These are phyloP conservation scores for Sclerotinia glacialis DNA, from an alignment of 2,329 filamentous ascomycete species.

Conservation along the genomic window DNA sequence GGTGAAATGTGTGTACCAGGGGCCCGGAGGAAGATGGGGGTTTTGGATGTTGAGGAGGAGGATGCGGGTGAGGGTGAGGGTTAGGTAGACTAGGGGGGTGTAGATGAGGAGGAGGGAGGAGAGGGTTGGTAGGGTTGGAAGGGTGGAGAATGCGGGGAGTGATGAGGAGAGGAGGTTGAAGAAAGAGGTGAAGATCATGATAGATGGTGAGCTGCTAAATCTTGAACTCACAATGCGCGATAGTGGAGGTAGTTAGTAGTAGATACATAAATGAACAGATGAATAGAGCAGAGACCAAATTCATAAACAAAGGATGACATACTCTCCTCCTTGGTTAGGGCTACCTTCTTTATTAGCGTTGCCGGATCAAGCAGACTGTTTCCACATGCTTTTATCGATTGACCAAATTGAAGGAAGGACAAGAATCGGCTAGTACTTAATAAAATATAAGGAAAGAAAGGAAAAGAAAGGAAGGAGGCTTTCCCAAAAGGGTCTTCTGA, in stretches of 20 bases:
- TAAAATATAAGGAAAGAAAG: no score
- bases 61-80: not conserved
- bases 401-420: no score
- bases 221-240: not conserved
- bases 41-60: not conserved
- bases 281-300: not conserved
- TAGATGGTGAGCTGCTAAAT: not conserved
- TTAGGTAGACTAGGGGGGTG: not conserved
- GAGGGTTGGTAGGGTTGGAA: not conserved
- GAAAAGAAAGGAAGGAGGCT: no score
- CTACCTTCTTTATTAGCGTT: no score
- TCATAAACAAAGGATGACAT: no score
- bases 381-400: no score
- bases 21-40: constrained; percentile 30
- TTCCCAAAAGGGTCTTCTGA: no score
- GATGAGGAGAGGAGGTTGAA: not conserved
- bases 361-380: no score
- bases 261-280: not conserved
- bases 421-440: no score
- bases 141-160: not conserved
- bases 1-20: constrained; percentile 30
- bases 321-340: no score
- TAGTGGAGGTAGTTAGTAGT: not conserved
- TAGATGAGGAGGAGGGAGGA: not conserved
- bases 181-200: not conserved